phyloP scores from a whole-genome alignment of 2,329 filamentous ascomycete species.

The Metarhizium robertsii region DNA sequence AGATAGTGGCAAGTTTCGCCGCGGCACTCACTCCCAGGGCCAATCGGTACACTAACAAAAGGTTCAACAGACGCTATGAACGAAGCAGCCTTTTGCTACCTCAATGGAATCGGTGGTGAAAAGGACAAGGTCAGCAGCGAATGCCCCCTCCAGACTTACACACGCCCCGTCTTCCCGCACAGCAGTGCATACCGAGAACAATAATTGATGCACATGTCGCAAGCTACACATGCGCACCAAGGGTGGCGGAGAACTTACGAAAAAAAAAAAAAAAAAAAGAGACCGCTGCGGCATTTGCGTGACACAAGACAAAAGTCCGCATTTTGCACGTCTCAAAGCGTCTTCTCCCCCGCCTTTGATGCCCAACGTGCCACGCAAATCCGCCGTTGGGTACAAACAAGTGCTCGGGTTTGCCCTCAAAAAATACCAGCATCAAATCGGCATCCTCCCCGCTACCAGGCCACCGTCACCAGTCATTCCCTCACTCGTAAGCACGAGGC shows the following conservation, averaged over 20 bases:
- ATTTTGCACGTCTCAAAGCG: no score
- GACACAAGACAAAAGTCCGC: no score
- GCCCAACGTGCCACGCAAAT: no score
- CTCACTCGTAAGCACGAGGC: constrained; percentile 25
- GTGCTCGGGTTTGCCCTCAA: neutral
- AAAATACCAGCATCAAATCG: neutral
- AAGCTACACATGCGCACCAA: neutral
- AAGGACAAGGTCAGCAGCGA: constrained; percentile 83
- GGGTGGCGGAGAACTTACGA: no score
- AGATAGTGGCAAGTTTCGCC: constrained; percentile 55
- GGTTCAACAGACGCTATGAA: constrained; percentile 76
- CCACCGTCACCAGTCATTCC: neutral
- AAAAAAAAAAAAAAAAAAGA: neutral
- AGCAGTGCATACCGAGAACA: constrained; percentile 9
- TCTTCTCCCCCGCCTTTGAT: no score
- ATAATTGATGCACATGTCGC: neutral
- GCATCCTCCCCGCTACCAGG: neutral
- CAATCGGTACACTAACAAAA: constrained; percentile 1
- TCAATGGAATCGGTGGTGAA: constrained; percentile 92
- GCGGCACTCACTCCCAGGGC: neutral
- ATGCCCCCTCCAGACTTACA: neutral
- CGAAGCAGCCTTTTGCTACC: constrained; percentile 89
- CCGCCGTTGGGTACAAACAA: no score
- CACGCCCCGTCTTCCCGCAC: neutral
- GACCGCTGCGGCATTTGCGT: no score